Conservation (phyloP, 2,329 filamentous ascomycete species). For the Ophiostoma fasciatum region DNA sequence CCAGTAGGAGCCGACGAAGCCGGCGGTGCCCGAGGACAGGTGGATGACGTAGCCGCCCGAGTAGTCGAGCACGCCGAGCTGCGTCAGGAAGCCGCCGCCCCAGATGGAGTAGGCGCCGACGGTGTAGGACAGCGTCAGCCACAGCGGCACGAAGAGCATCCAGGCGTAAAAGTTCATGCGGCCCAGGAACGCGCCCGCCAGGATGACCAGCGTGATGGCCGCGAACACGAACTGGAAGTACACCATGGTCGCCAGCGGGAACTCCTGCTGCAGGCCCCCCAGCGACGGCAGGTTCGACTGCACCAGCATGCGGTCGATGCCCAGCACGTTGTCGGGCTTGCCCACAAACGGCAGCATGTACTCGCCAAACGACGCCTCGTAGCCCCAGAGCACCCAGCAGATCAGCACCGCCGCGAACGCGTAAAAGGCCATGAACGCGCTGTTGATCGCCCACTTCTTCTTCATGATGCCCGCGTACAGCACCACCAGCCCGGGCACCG, state of each 20-base stretch:
- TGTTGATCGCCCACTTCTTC: conserved; percentile 34
- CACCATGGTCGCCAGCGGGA: conserved; percentile 32
- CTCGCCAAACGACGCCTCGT: conserved; percentile 31
- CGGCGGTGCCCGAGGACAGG: conserved; percentile 34
- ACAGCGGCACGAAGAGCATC: conserved; percentile 36
- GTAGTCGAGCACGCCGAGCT: conserved; percentile 33
- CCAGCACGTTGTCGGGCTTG: conserved; percentile 28
- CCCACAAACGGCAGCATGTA: conserved; percentile 36
- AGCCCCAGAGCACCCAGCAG: conserved; percentile 34
- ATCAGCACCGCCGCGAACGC: conserved; percentile 32
- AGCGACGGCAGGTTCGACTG: conserved; percentile 28
- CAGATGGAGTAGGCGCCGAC: conserved; percentile 14
- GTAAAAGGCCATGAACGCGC: conserved; percentile 36
- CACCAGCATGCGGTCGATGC: conserved; percentile 26
- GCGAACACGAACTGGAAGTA: conserved; percentile 40
- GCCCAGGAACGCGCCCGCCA: conserved; percentile 30
- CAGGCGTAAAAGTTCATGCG: conserved; percentile 36
- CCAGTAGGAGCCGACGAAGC: conserved; percentile 31
- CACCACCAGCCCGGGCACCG: conserved; percentile 32
- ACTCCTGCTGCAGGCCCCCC: conserved; percentile 22
- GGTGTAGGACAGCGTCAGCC: conserved; percentile 24
- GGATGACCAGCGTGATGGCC: conserved; percentile 32
- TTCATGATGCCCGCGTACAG: conserved; percentile 33
- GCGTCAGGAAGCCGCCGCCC: conserved; percentile 18
- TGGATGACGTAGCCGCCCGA: conserved; percentile 38